phyloP scores from a whole-genome alignment of 1,284 basidiomycete genomes.

The Microbotryum lychnidis-dioicae region DNA sequence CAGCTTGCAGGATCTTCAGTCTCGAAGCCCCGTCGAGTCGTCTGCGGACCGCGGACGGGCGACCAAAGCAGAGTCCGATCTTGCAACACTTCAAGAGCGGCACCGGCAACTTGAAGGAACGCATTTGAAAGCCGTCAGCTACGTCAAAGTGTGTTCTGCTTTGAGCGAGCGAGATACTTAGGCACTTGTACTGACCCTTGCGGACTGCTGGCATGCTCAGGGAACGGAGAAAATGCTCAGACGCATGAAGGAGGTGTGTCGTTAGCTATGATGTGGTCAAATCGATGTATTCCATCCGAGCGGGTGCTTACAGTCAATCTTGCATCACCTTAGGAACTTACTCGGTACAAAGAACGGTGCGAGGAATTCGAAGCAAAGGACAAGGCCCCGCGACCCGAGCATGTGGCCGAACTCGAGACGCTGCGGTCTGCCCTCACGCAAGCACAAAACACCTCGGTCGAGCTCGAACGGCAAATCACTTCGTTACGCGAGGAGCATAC shows the following conservation, averaged over 20 bases:
- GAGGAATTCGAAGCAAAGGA: conserved; percentile 59
- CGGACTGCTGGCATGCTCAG: conserved; percentile 46
- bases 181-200: not conserved
- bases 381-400: conserved; percentile 55
- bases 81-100: conserved; percentile 31
- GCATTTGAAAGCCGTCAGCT: conserved; percentile 38
- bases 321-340: conserved; percentile 53
- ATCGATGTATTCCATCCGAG: not conserved
- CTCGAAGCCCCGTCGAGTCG: too few relatives aligned
- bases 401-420: conserved; percentile 51
- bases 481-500: not conserved
- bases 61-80: conserved; percentile 27
- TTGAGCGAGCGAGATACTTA: conserved; percentile 1
- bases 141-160: conserved; percentile 29
- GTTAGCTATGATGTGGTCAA: conserved; percentile 14
- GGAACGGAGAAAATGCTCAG: conserved; percentile 99
- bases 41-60: conserved; percentile 22
- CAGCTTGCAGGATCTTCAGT: too few relatives aligned
- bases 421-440: conserved; percentile 58
- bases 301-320: too few relatives aligned
- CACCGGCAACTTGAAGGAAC: conserved; percentile 35
- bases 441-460: not conserved
- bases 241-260: conserved; percentile 65
- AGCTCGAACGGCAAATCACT: not conserved
- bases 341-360: conserved; percentile 76